Evolutionary conservation across 1,284 basidiomycete genomes (phyloP), one percentile per base, ranked within the genome.

Genomic region (Ceratobasidium sp.): DNA sequence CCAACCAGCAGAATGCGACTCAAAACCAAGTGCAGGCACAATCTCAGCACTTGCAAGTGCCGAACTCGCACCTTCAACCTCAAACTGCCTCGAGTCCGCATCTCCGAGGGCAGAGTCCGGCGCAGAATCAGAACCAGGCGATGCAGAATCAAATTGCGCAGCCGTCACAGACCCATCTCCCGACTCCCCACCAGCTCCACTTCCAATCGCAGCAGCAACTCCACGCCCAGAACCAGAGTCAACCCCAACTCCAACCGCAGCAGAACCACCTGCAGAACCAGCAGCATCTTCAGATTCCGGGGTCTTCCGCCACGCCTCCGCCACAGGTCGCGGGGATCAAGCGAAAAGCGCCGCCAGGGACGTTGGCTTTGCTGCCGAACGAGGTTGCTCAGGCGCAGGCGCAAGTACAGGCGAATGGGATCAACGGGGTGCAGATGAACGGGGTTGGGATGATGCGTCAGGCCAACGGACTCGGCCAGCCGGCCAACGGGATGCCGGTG

Each of bases 331-430:
- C 48, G 7, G 69, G 69, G 24, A 54, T 73, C 29, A 73, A 73
- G 37, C 69, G 69, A 24, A 73, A 73, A 41, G 59, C 59, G 14
- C 69, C 69, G 11, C 69, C 69, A 8, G 69, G 69, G n/a, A 73
- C 43, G 3, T 24, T 73, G 43, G 31, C 58, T 14, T 0, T 73
- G 22, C 69, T 59, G 6, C 59, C 69, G 7, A 73, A 73, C 48
- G 69, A 73, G 8, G 14, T 73, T 16, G 24, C 29, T 24, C 48
- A 31, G 37, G 39, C 14, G 2, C 51, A 54, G 19, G 49, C 34
- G n/a, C 64, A 66, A 31, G 27, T 46, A 1, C 54, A 49, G 19
- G 56, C 19, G 19, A 61, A 48, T 24, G 68, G 68, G 24, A 48
- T 71, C 19, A 37, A 29, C 13, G 66, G 66, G 27, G 27, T 29